Percentiles rank a stretch among this genome's conserved stretches.
phyloP scores from a whole-genome alignment of 2,329 filamentous ascomycete species.

The Albifimbria verrucaria region DNA sequence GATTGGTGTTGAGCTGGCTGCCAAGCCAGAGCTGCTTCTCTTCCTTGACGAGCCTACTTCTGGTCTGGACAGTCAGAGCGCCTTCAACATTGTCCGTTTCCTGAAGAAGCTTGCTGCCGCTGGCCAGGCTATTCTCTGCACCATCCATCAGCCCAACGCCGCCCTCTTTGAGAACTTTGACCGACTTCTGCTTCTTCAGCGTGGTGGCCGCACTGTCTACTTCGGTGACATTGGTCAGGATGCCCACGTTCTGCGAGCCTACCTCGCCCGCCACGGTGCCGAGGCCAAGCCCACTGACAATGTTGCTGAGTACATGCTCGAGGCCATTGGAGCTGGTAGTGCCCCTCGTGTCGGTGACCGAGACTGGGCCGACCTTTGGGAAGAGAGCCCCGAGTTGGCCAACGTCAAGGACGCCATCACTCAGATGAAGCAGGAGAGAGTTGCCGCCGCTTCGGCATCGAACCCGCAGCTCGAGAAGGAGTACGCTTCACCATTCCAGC shows the following conservation, averaged over 20 bases:
- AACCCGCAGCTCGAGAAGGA: conserved; percentile 63
- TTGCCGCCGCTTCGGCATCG: conserved; percentile 32
- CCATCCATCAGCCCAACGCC: conserved; percentile 86
- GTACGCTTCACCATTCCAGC: conserved; percentile 75
- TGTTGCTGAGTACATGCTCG: conserved; percentile 78
- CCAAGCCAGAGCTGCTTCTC: conserved; percentile 72
- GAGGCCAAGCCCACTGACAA: conserved; percentile 54
- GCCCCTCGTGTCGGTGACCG: conserved; percentile 67
- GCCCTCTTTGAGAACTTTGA: conserved; percentile 88
- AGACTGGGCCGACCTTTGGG: conserved; percentile 82
- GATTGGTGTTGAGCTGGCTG: conserved; percentile 85
- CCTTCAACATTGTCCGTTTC: conserved; percentile 76
- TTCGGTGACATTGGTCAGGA: conserved; percentile 81
- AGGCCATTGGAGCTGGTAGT: conserved; percentile 75
- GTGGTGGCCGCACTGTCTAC: conserved; percentile 78
- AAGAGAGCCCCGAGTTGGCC: conserved; percentile 66
- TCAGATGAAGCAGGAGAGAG: conserved; percentile 61
- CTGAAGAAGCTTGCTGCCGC: conserved; percentile 73
- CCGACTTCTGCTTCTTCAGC: conserved; percentile 72
- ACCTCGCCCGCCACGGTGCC: conserved; percentile 59
- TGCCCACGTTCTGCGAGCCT: conserved; percentile 65
- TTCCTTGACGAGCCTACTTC: conserved; percentile 80
- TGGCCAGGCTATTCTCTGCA: conserved; percentile 85
- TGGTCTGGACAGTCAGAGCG: conserved; percentile 60
- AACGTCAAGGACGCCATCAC: conserved; percentile 64